Conservation (phyloP, 257 asterid species). For the Gentiana dahurica region DNA sequence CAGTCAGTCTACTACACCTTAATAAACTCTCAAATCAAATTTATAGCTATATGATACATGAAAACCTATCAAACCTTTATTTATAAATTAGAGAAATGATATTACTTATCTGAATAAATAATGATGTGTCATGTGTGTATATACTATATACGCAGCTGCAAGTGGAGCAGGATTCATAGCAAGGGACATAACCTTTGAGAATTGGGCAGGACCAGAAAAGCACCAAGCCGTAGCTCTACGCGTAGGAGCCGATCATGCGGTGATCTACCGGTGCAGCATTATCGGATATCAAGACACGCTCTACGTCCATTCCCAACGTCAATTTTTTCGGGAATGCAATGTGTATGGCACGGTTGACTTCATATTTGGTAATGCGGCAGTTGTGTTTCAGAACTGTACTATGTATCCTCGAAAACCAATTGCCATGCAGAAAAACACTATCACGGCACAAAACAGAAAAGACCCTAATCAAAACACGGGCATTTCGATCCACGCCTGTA, state of each 20-base stretch:
- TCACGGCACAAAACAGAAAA: slow-evolving; percentile 89
- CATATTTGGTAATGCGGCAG: slow-evolving; percentile 96
- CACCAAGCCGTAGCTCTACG: slow-evolving; percentile 99
- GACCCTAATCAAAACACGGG: slow-evolving; percentile 98
- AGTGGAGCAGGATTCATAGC: slow-evolving; percentile 92
- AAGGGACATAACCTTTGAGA: slow-evolving; percentile 76
- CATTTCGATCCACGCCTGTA: slow-evolving; percentile 79
- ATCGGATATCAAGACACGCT: slow-evolving; percentile 90
- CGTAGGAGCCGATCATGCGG: slow-evolving; percentile 80
- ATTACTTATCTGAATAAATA: too few relatives aligned
- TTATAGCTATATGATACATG: too few relatives aligned
- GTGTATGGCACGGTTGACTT: slow-evolving; percentile 91
- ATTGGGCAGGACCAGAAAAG: slow-evolving; percentile 77
- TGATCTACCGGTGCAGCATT: slow-evolving; percentile 66
- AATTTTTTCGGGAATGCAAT: slow-evolving; percentile 81
- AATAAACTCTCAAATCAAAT: too few relatives aligned
- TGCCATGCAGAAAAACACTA: slow-evolving; percentile 60
- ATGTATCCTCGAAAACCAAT: slow-evolving; percentile 63
- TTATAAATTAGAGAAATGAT: too few relatives aligned
- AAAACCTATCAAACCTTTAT: too few relatives aligned
- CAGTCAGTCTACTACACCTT: too few relatives aligned
- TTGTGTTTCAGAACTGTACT: slow-evolving; percentile 81
- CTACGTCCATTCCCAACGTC: slow-evolving; percentile 80
- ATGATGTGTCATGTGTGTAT: too few relatives aligned
- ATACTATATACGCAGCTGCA: slow-evolving; percentile 44